Evolutionary conservation across 1,284 basidiomycete genomes (phyloP), one percentile per base, ranked within the genome.

Genomic region (Cryptococcus maquisensis): DNA sequence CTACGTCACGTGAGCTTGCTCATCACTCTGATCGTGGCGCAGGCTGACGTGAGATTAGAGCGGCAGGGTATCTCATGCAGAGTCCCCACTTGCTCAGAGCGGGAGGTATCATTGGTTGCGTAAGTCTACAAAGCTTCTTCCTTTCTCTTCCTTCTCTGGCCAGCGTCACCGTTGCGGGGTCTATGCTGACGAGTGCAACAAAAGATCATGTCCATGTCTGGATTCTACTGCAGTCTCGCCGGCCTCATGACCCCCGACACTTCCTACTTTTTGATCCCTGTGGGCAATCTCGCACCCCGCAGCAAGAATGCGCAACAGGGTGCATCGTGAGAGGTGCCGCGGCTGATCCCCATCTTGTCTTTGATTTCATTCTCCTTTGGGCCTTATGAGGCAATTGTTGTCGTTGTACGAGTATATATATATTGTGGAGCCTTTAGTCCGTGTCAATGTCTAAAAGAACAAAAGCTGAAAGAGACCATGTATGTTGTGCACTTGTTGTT

Each of bases 101-200:
- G 3, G 90, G 89, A 44, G 90, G 91, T 51, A 82, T 74, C 1
- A 72, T 90, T 28, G 91, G 90, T 57, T 62, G 79, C 46, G 68
- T 74, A 45, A 74, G 73, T 44, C 64, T n/a, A n/a, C n/a, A n/a
- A 68, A 12, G 5, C 2, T 28, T 26, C 9, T 38, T 10, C 13
- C 2, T 12, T 16, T 4, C 15, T 12, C 32, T 12, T 15, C 24
- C 40, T 21, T 36, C 15, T 41, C 15, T 41, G 7, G n/a, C 10
- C 35, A 37, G 24, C 38, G 18, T 15, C 20, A 24, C 37, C 4
- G 13, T 10, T 9, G 2, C 35, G 61, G 68, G 68, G 21, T 72
- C 58, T n/a, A n/a, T n/a, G 71, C 71, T 15, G 72, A 71, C 35
- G 60, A 56, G 47, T 54, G 61, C 55, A 9, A 9, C 36, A 15